These are phyloP conservation scores for Pezicula rhizophila DNA, from an alignment of 2,329 filamentous ascomycete genomes.

Conservation along the genomic window DNA sequence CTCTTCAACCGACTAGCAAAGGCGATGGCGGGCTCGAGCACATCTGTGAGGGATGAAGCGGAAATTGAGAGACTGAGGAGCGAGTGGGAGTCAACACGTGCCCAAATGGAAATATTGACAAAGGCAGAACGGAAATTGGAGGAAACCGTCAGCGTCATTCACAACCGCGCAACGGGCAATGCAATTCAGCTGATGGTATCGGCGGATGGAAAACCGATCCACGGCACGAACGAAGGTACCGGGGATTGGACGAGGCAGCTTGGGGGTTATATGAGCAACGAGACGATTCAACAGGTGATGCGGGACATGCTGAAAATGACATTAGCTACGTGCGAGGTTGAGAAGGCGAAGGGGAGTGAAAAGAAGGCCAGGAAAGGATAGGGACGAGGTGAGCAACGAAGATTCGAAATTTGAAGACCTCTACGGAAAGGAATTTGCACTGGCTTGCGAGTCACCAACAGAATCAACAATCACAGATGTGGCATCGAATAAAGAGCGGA, in stretches of 20 bases:
- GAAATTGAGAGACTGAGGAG: constrained; percentile 29
- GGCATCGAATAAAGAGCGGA: constrained; percentile 10
- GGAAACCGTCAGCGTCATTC: constrained; percentile 28
- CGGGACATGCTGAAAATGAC: constrained; percentile 23
- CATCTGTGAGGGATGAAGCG: constrained; percentile 24
- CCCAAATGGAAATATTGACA: constrained; percentile 28
- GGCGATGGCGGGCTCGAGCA: constrained; percentile 24
- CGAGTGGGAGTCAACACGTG: constrained; percentile 30
- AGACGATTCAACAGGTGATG: constrained; percentile 27
- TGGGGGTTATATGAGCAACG: constrained; percentile 26
- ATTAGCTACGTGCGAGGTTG: too few relatives aligned
- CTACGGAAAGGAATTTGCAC: too few relatives aligned
- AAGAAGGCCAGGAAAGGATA: too few relatives aligned
- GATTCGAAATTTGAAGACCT: too few relatives aligned
- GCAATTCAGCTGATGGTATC: constrained; percentile 33
- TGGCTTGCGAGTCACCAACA: too few relatives aligned
- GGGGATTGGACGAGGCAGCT: constrained; percentile 30
- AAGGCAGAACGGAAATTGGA: constrained; percentile 23
- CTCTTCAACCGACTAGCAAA: constrained; percentile 25
- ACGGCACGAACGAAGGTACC: constrained; percentile 27
- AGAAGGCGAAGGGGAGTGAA: too few relatives aligned
- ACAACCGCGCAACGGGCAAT: constrained; percentile 30
- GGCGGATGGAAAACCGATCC: constrained; percentile 27
- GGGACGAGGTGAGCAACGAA: too few relatives aligned
- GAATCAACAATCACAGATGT: neutral